phyloP scores from a whole-genome alignment of 495 filamentous ascomycete species.

The Geoglossum glabrum region DNA sequence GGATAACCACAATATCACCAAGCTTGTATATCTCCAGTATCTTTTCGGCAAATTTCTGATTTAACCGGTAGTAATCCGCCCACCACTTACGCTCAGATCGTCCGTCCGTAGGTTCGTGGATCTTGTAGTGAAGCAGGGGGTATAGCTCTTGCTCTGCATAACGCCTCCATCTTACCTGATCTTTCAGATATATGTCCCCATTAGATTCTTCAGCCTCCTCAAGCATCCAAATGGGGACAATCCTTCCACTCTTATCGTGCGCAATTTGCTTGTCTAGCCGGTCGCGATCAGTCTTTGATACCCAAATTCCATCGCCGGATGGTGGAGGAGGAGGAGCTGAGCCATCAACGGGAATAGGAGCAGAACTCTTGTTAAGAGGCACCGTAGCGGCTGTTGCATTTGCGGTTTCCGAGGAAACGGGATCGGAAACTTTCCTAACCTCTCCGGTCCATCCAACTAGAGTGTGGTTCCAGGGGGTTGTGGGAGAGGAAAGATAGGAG shows the following conservation, averaged over 20 bases:
- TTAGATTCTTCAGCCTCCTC: slow-evolving; percentile 43
- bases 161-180: slow-evolving; percentile 64
- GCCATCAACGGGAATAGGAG: slow-evolving; percentile 49
- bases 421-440: slow-evolving; percentile 35
- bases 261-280: slow-evolving; percentile 48
- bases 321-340: slow-evolving; percentile 30
- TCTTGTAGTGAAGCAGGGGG: slow-evolving; percentile 82
- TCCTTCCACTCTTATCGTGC: slow-evolving; percentile 44
- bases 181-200: slow-evolving; percentile 45
- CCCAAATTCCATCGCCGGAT: slow-evolving; percentile 39
- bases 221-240: slow-evolving; percentile 68
- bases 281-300: slow-evolving; percentile 42
- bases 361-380: slow-evolving; percentile 39
- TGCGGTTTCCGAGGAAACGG: slow-evolving; percentile 11
- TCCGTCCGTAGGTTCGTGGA: slow-evolving; percentile 71
- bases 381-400: slow-evolving; percentile 14
- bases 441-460: slow-evolving; percentile 89
- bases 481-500: slow-evolving; percentile 55
- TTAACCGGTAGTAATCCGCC: slow-evolving; percentile 76
- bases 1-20: slow-evolving; percentile 75
- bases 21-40: slow-evolving; percentile 72
- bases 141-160: slow-evolving; percentile 83
- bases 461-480: slow-evolving; percentile 64
- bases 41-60: slow-evolving; percentile 68
- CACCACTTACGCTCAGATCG: slow-evolving; percentile 61